These are phyloP conservation scores for Fusarium globosum DNA, from an alignment of 2,329 filamentous ascomycete genomes.

Conservation along the genomic window DNA sequence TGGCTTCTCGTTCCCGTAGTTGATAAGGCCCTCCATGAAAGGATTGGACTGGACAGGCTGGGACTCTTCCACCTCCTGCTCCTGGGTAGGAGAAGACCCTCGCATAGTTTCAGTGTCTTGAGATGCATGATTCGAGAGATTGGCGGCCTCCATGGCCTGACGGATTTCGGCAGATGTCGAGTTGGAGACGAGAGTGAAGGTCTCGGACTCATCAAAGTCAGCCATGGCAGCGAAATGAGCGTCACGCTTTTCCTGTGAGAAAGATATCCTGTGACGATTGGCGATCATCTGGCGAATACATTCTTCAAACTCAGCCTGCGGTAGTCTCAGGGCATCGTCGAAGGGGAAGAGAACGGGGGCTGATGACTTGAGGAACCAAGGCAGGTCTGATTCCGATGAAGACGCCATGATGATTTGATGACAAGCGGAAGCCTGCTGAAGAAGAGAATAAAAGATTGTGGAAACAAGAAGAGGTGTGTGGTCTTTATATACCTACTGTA, in stretches of 20 bases:
- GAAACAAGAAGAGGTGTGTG: neutral
- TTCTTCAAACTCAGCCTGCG: conserved; percentile 49
- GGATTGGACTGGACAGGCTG: conserved; percentile 31
- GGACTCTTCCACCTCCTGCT: neutral
- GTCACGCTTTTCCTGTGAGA: neutral
- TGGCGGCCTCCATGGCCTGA: conserved; percentile 22
- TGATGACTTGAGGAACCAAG: conserved; percentile 55
- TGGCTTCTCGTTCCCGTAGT: conserved; percentile 23
- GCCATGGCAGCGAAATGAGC: conserved; percentile 16
- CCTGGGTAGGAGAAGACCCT: neutral
- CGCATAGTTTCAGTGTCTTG: neutral
- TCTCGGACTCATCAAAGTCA: conserved; percentile 35
- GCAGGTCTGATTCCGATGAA: conserved; percentile 32
- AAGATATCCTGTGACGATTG: conserved; percentile 17
- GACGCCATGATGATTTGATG: conserved; percentile 35
- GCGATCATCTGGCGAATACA: conserved; percentile 47
- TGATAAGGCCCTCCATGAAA: conserved; percentile 51
- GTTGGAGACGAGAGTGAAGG: conserved; percentile 44
- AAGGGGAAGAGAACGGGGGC: conserved; percentile 54
- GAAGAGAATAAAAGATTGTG: neutral
- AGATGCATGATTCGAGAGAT: conserved; percentile 15
- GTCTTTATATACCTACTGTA: conserved; percentile 18
- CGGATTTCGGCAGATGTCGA: conserved; percentile 42
- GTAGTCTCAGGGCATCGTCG: conserved; percentile 49
- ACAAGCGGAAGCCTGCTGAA: neutral